phyloP scores from a whole-genome alignment of 169 alveolate species.

The Sarcocystis neurona region DNA sequence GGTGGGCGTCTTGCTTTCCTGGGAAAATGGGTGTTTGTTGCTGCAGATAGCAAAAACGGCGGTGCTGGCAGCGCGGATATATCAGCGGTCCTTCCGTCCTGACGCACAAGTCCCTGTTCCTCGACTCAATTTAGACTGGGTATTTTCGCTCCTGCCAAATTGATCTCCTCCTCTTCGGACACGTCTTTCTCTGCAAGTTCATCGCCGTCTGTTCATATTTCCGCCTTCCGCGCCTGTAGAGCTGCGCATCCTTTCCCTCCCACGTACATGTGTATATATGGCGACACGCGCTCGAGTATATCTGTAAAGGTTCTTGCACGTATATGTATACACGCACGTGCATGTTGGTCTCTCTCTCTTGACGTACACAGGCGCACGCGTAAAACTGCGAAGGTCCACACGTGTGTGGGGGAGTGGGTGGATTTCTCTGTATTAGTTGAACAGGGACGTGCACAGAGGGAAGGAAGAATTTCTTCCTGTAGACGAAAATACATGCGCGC shows the following conservation, averaged over 20 bases:
- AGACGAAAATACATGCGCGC: too few species aligned
- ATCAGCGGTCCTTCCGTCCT: conserved; percentile 61
- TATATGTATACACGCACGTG: background rate
- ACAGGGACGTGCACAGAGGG: too few species aligned
- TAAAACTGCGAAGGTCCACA: too few species aligned
- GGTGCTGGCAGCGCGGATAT: conserved; percentile 82
- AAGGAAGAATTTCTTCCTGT: too few species aligned
- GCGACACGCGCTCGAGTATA: background rate
- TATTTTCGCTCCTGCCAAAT: background rate
- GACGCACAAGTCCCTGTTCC: conserved; percentile 1
- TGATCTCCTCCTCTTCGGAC: background rate
- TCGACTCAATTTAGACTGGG: background rate
- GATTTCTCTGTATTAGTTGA: too few species aligned
- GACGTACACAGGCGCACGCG: too few species aligned
- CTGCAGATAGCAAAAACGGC: conserved; percentile 80
- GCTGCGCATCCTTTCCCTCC: background rate
- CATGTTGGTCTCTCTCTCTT: background rate
- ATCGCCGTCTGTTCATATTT: background rate
- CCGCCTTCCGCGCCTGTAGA: background rate
- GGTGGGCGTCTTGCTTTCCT: background rate
- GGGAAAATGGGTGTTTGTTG: conserved; percentile 68
- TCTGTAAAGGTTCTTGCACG: background rate
- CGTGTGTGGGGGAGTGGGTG: too few species aligned
- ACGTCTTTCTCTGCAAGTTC: background rate
- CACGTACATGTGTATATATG: background rate